These are phyloP conservation scores for Stagonosporopsis cucurbitacearum DNA, from an alignment of 2,329 filamentous ascomycete genomes.

Conservation along the genomic window DNA sequence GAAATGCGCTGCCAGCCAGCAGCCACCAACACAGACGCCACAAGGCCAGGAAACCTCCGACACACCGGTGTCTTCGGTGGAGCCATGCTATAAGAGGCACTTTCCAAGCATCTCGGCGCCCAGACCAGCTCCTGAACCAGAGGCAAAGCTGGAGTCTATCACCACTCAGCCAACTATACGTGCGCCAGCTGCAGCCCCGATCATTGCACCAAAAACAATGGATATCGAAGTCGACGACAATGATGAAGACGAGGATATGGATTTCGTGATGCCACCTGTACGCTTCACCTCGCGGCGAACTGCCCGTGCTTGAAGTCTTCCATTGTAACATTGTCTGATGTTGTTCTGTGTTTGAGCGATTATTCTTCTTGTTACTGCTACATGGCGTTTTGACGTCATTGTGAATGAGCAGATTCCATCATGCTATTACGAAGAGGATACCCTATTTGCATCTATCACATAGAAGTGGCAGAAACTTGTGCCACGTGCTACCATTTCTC, in stretches of 20 bases:
- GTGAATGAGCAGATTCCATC: slow-evolving; percentile 2
- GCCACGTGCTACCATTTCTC: not conserved
- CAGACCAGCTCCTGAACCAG: slow-evolving; percentile 4
- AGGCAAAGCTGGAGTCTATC: slow-evolving; percentile 16
- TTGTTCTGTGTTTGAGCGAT: slow-evolving; percentile 42
- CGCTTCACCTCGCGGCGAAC: slow-evolving; percentile 43
- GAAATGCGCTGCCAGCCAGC: slow-evolving; percentile 31
- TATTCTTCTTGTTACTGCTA: slow-evolving; percentile 15
- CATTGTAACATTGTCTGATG: slow-evolving; percentile 11
- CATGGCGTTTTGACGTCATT: slow-evolving; percentile 9
- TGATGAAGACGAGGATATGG: slow-evolving; percentile 36
- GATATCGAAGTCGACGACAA: slow-evolving; percentile 49
- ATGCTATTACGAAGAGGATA: slow-evolving; percentile 15
- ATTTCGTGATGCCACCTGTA: slow-evolving; percentile 47
- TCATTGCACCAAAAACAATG: slow-evolving; percentile 29
- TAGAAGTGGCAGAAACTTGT: not conserved
- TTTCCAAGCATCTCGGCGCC: slow-evolving; percentile 21
- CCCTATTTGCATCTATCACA: slow-evolving; percentile 4
- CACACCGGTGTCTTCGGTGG: slow-evolving; percentile 25
- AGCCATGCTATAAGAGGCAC: slow-evolving; percentile 24
- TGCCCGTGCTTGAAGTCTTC: slow-evolving; percentile 15
- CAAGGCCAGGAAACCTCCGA: slow-evolving; percentile 27
- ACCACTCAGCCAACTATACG: slow-evolving; percentile 4
- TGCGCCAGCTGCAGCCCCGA: slow-evolving; percentile 9
- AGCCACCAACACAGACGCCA: slow-evolving; percentile 15